Conservation (phyloP, 345 rosid species). For the thale cress (Arabidopsis thaliana) region DNA sequence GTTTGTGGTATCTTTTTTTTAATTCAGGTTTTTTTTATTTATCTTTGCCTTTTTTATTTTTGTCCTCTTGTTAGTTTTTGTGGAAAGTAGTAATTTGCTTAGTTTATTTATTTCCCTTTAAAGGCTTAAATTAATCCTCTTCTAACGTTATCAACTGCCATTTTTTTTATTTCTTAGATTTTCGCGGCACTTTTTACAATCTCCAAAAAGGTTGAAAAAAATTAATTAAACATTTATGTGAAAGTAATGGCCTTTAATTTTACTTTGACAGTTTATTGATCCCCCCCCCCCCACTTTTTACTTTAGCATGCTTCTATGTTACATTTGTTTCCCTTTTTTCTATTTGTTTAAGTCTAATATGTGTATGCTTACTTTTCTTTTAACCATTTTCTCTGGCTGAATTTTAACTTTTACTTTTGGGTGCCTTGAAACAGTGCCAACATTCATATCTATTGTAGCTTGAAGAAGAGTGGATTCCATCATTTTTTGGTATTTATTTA, state of each 20-base stretch:
- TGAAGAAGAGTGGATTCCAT: not conserved
- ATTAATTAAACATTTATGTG: not conserved
- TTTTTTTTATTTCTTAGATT: conserved; percentile 13
- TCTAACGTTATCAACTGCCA: conserved; percentile 30
- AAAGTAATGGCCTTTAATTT: not conserved
- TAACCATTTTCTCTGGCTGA: not conserved
- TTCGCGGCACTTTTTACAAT: conserved; percentile 31
- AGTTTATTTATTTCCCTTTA: not conserved
- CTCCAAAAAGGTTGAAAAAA: not conserved
- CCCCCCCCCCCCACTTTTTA: not conserved
- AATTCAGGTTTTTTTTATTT: not conserved
- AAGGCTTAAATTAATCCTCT: not conserved
- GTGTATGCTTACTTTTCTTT: not conserved
- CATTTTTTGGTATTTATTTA: not conserved
- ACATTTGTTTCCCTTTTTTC: not conserved
- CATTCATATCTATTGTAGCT: too few species aligned
- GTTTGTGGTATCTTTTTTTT: conserved; percentile 14
- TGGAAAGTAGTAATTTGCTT: conserved; percentile 13
- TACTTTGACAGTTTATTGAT: conserved; percentile 15
- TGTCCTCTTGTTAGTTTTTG: conserved; percentile 32
- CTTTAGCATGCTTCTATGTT: not conserved
- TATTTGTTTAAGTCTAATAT: not conserved
- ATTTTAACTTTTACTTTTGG: not conserved
- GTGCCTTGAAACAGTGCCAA: too few species aligned
- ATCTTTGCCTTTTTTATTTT: not conserved